Evolutionary conservation across 179 eudicot species (phyloP).

Genomic region (Gypsophila paniculata): DNA sequence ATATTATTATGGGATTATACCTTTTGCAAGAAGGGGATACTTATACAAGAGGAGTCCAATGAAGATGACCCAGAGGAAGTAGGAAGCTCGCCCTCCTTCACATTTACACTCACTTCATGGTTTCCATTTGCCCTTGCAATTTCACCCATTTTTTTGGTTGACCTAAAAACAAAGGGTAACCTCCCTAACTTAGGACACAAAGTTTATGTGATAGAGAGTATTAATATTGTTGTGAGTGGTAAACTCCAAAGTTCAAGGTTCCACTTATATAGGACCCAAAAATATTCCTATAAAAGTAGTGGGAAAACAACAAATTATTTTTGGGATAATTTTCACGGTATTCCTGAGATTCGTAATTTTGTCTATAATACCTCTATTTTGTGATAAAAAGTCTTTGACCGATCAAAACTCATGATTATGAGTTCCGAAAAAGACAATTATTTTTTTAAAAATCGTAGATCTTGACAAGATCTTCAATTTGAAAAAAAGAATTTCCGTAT

Average conservation of each 20-base stretch:
- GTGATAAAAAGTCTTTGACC: no score
- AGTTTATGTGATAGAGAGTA: neutral
- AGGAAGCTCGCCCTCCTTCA: slow-evolving; percentile 16
- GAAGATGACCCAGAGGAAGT: slow-evolving; percentile 19
- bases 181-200: neutral
- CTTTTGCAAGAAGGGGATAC: slow-evolving; percentile 37
- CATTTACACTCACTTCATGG: slow-evolving; percentile 41
- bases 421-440: no score
- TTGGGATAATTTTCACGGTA: no score
- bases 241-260: slow-evolving; percentile 10
- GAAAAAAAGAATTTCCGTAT: no score
- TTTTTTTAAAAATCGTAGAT: no score
- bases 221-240: neutral
- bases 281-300: neutral
- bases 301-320: no score
- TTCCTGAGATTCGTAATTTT: no score
- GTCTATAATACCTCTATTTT: no score
- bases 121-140: slow-evolving; percentile 36
- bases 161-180: neutral
- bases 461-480: no score
- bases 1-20: slow-evolving; percentile 18
- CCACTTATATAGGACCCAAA: slow-evolving; percentile 25
- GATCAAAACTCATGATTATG: no score
- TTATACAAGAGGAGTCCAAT: slow-evolving; percentile 15
- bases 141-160: slow-evolving; percentile 39